Percentiles rank a stretch among this genome's conserved stretches.
Evolutionary conservation across 2,329 filamentous ascomycete genomes (phyloP).

Genomic region (Pseudogymnoascus sp.): DNA sequence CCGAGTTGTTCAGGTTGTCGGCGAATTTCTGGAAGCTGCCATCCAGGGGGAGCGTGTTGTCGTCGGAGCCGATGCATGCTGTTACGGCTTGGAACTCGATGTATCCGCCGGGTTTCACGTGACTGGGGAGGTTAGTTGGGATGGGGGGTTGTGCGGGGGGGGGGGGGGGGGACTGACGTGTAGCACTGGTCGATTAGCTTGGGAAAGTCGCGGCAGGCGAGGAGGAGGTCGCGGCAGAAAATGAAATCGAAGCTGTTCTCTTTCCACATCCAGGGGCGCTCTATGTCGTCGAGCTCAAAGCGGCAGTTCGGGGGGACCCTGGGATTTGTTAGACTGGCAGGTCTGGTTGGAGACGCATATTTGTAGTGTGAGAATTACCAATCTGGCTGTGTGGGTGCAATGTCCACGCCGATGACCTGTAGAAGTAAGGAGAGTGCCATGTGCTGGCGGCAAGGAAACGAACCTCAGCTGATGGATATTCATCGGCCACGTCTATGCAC

Average conservation of each 20-base stretch:
- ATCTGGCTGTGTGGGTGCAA: slow-evolving; percentile 12
- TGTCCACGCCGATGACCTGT: slow-evolving; percentile 11
- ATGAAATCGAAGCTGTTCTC: slow-evolving; percentile 10
- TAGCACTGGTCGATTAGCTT: slow-evolving; percentile 13
- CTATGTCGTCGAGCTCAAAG: slow-evolving; percentile 29
- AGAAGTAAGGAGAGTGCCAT: not conserved
- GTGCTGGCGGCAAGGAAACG: not conserved
- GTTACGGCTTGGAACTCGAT: slow-evolving; percentile 14
- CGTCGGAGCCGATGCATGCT: slow-evolving; percentile 10
- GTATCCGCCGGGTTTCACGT: slow-evolving; percentile 15
- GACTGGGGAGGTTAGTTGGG: slow-evolving; percentile 8
- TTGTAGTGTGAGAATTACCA: not conserved
- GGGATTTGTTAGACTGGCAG: not conserved
- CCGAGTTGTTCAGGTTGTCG: not conserved
- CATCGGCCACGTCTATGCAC: slow-evolving; percentile 9
- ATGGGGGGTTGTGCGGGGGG: too few species aligned
- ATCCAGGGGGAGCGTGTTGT: slow-evolving; percentile 11
- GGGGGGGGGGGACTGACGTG: not conserved
- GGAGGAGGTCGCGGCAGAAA: slow-evolving; percentile 9
- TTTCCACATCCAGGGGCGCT: slow-evolving; percentile 11
- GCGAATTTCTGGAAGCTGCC: slow-evolving; percentile 9
- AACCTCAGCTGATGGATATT: slow-evolving; percentile 11
- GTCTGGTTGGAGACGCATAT: not conserved
- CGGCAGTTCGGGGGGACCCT: slow-evolving; percentile 19
- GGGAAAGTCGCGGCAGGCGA: slow-evolving; percentile 13